Conservation (phyloP, 768 basidiomycete species). For the Hirschioporus abietinus region DNA sequence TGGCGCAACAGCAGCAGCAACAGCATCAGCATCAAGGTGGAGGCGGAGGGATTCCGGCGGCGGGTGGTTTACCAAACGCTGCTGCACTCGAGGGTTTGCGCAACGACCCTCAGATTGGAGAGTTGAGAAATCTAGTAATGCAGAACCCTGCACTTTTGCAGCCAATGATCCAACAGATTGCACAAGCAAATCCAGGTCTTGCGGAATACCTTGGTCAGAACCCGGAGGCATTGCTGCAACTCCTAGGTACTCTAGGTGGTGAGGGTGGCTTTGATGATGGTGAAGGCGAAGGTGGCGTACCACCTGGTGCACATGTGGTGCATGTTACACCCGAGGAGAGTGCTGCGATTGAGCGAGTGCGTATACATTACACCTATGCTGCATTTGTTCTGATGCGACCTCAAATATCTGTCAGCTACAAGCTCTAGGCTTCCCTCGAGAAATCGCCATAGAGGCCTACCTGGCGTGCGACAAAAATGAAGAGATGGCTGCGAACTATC, state of each 20-base stretch:
- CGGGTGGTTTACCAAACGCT: slow-evolving; percentile 36
- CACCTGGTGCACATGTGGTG: slow-evolving; percentile 57
- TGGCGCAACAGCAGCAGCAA: slow-evolving; percentile 65
- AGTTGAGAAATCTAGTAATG: slow-evolving; percentile 64
- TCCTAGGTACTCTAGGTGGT: slow-evolving; percentile 47
- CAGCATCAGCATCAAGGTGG: slow-evolving; percentile 38
- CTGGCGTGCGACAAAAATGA: slow-evolving; percentile 96
- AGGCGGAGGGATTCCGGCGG: slow-evolving; percentile 28
- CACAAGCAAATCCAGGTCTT: slow-evolving; percentile 65
- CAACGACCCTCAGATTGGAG: slow-evolving; percentile 59
- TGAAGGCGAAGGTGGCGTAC: slow-evolving; percentile 32
- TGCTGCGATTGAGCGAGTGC: slow-evolving; percentile 83
- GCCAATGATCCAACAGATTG: slow-evolving; percentile 79
- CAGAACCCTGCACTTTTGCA: slow-evolving; percentile 79
- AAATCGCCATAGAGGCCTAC: slow-evolving; percentile 84
- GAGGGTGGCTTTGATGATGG: slow-evolving; percentile 27
- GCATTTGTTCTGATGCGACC: slow-evolving; percentile 7
- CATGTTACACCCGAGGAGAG: slow-evolving; percentile 83
- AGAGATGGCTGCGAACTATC: slow-evolving; percentile 89
- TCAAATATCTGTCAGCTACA: slow-evolving; percentile 52
- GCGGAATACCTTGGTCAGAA: slow-evolving; percentile 63
- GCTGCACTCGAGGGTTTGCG: slow-evolving; percentile 41
- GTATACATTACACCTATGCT: slow-evolving; percentile 24
- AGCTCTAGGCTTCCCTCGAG: slow-evolving; percentile 80
- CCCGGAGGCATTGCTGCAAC: slow-evolving; percentile 61